These are phyloP conservation scores for Kalanchoe fedtschenkoi DNA, from an alignment of 164 flowering plant genomes.

Conservation along the genomic window DNA sequence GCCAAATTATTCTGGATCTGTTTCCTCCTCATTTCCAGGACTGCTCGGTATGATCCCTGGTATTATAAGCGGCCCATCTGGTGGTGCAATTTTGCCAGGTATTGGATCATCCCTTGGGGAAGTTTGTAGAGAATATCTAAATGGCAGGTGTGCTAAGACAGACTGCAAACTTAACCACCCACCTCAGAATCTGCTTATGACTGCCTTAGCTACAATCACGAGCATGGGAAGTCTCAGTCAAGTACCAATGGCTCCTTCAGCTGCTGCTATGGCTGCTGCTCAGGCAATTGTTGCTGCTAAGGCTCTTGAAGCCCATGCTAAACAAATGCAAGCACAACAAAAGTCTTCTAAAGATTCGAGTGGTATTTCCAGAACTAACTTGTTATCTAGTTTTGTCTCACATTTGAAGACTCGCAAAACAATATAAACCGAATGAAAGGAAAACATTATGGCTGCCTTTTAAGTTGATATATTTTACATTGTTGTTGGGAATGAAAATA, in stretches of 20 bases:
- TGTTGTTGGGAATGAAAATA: not conserved
- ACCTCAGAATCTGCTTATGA: conserved; percentile 80
- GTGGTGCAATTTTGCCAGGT: conserved; percentile 93
- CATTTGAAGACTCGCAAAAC: not conserved
- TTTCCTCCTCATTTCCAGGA: conserved; percentile 88
- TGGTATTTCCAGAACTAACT: conserved; percentile 29
- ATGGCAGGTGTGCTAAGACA: conserved; percentile 69
- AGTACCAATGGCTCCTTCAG: conserved; percentile 99
- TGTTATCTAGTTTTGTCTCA: not conserved
- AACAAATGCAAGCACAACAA: conserved; percentile 83
- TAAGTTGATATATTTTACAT: not conserved
- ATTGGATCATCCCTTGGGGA: conserved; percentile 91
- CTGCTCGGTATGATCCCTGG: conserved; percentile 95
- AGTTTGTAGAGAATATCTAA: conserved; percentile 81
- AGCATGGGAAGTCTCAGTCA: conserved; percentile 84
- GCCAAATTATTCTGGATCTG: conserved; percentile 93
- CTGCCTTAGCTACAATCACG: conserved; percentile 75
- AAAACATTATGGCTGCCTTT: not conserved
- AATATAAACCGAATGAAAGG: not conserved
- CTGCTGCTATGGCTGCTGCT: conserved; percentile 99
- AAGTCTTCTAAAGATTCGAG: conserved; percentile 47
- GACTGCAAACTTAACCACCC: conserved; percentile 91
- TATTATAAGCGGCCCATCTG: conserved; percentile 65
- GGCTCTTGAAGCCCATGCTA: conserved; percentile 96
- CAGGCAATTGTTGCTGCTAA: conserved; percentile 99